Evolutionary conservation across 2,329 filamentous ascomycete genomes (phyloP).

Genomic region (Phaeomoniella chlamydospora): DNA sequence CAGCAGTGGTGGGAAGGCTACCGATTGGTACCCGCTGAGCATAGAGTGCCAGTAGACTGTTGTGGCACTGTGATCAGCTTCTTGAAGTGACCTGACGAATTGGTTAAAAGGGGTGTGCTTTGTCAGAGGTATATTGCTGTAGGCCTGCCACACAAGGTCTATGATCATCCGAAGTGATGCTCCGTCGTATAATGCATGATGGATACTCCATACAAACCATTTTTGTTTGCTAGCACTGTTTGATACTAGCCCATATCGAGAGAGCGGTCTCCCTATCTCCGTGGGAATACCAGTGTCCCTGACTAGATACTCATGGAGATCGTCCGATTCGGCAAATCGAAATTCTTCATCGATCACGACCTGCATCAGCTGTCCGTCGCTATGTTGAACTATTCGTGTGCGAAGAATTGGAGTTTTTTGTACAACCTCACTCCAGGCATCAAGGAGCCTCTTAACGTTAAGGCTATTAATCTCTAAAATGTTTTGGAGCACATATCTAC

Average conservation of each 20-base stretch:
- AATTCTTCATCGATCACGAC: background rate
- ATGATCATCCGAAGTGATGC: background rate
- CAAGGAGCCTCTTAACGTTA: background rate
- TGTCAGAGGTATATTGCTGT: background rate
- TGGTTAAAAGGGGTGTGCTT: background rate
- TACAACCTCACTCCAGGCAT: slow-evolving; percentile 27
- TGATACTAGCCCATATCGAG: background rate
- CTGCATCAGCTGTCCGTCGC: background rate
- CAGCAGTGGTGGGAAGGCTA: too few species aligned
- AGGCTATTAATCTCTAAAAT: background rate
- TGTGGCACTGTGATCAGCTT: background rate
- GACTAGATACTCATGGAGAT: background rate
- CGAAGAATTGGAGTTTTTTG: slow-evolving; percentile 31
- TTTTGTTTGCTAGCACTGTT: background rate
- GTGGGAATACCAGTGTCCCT: background rate
- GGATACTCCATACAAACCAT: background rate
- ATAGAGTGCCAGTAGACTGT: background rate
- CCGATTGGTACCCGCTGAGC: too few species aligned
- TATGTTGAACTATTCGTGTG: slow-evolving; percentile 14
- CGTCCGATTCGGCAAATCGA: background rate
- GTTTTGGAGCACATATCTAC: slow-evolving; percentile 1
- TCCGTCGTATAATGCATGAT: background rate
- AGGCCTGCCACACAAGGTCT: background rate
- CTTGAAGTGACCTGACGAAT: background rate
- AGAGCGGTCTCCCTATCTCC: background rate